Conservation (phyloP, 352 stramenopile species). For the Phytopythium oedochilum region DNA sequence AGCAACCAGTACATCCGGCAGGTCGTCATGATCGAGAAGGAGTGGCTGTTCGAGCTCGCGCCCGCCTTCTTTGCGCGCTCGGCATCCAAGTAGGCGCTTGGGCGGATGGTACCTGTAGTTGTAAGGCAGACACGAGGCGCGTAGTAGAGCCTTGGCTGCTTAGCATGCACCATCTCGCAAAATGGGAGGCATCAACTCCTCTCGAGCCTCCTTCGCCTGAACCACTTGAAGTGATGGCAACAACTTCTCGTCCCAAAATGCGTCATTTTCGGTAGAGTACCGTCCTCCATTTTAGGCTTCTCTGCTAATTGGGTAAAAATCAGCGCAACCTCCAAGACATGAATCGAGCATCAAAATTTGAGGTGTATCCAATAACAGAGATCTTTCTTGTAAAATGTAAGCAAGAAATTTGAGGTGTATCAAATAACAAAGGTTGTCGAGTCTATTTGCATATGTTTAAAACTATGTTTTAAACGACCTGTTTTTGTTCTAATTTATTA, state of each 20-base stretch:
- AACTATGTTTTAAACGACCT: too few species aligned
- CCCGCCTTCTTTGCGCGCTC: slow-evolving; percentile 79
- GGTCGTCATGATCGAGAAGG: slow-evolving; percentile 85
- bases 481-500: too few species aligned
- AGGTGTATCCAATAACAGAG: neutral
- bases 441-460: too few species aligned
- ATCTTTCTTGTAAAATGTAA: neutral
- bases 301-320: neutral
- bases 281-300: neutral
- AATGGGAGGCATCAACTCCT: too few species aligned
- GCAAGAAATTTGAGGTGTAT: neutral
- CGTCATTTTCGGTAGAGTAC: neutral
- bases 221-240: neutral
- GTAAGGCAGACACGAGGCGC: too few species aligned
- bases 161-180: too few species aligned
- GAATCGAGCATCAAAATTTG: too few species aligned
- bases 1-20: slow-evolving; percentile 90
- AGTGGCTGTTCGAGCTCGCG: slow-evolving; percentile 84
- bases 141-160: too few species aligned
- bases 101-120: too few species aligned
- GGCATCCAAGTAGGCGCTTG: neutral
- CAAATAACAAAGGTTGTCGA: neutral
- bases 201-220: too few species aligned
- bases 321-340: slow-evolving; percentile 1
- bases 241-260: neutral